Conservation (phyloP, 1,139 yeast genomes). For the Geotrichum reessii region DNA sequence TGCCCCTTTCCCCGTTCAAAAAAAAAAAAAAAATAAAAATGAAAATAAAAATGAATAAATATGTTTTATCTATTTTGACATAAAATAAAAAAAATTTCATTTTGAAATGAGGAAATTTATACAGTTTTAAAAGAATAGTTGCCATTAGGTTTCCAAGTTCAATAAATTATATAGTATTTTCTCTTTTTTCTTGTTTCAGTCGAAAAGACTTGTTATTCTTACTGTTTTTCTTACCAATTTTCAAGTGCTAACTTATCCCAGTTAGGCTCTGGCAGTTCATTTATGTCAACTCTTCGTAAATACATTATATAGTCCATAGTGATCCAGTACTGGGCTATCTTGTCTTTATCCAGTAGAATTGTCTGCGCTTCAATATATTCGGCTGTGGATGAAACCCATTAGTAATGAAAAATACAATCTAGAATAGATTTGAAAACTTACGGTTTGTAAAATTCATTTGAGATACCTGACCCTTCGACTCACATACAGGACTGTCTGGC, state of each 20-base stretch:
- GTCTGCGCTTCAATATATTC: conserved; percentile 28
- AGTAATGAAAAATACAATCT: not conserved
- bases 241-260: not conserved
- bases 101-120: no score
- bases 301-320: conserved; percentile 17
- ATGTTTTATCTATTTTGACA: not conserved
- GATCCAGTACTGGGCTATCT: conserved; percentile 20
- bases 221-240: not conserved
- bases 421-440: conserved; percentile 9
- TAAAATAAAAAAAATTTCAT: no score
- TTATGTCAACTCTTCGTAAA: conserved; percentile 16
- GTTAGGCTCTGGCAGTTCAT: conserved; percentile 1
- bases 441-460: conserved; percentile 25
- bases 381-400: not conserved
- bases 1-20: no score
- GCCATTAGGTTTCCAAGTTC: not conserved
- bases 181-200: not conserved
- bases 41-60: no score
- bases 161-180: not conserved
- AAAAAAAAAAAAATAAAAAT: no score
- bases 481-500: conserved; percentile 27
- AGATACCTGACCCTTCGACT: conserved; percentile 27
- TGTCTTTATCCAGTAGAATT: conserved; percentile 22
- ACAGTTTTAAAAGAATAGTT: no score
- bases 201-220: not conserved